Percentiles rank a stretch among this genome's conserved stretches.
Evolutionary conservation across 768 basidiomycete species (phyloP).

Genomic region (Mycena epipterygia): DNA sequence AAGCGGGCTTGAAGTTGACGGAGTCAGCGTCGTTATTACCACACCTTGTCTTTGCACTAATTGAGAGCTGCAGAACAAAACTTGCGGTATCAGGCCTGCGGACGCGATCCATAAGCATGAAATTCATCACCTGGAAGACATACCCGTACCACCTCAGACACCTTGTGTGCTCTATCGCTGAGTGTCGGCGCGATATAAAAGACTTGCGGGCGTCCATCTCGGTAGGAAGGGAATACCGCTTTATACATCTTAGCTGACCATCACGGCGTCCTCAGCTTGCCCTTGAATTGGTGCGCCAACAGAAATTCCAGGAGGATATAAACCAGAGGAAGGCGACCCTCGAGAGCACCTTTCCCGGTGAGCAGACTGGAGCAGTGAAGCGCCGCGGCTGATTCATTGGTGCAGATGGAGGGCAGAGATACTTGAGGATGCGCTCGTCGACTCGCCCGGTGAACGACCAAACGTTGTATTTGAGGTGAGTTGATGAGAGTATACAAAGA

Average conservation of each 20-base stretch:
- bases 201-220: conserved; percentile 1
- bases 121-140: not conserved
- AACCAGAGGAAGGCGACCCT: not conserved
- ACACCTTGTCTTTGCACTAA: not conserved
- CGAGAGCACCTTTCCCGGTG: not conserved
- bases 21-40: not conserved
- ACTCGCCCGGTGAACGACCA: not conserved
- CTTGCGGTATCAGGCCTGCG: conserved; percentile 4
- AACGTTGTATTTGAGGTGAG: not conserved
- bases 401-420: not conserved
- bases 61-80: not conserved
- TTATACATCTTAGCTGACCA: not conserved
- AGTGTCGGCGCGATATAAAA: conserved; percentile 16
- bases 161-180: not conserved
- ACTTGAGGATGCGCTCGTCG: not conserved
- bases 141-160: not conserved
- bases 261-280: not conserved
- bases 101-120: not conserved
- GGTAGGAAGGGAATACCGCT: not conserved
- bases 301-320: conserved; percentile 2
- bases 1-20: not conserved
- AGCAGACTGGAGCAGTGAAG: not conserved
- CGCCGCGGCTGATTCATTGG: not conserved
- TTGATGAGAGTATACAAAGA: not conserved
- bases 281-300: conserved; percentile 15